Evolutionary conservation across 108 stramenopile species (phyloP).

Genomic region (Pelagomonas calceolata): DNA sequence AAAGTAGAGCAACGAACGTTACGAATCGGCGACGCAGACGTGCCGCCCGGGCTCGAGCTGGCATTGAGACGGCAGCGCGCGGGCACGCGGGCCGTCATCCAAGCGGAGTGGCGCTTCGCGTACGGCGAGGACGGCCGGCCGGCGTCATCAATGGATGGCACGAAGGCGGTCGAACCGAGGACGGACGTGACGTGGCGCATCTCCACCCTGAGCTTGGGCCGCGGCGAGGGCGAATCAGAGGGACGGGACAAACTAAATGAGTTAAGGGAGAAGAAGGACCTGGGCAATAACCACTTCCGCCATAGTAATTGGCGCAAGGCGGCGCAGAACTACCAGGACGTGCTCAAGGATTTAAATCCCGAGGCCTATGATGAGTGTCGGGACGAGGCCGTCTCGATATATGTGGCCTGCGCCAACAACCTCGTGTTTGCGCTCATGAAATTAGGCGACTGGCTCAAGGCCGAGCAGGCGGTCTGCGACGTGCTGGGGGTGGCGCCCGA

Average conservation of each 20-base stretch:
- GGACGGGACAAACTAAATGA: background rate
- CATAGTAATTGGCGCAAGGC: background rate
- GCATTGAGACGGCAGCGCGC: background rate
- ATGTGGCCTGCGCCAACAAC: background rate
- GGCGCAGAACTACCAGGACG: background rate
- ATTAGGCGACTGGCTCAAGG: background rate
- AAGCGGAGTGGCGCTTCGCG: background rate
- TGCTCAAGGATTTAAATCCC: background rate
- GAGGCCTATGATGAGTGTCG: background rate
- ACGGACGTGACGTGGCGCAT: background rate
- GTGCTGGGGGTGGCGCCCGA: background rate
- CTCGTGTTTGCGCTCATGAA: background rate
- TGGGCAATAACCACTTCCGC: background rate
- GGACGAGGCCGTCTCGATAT: background rate
- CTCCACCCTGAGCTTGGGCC: background rate
- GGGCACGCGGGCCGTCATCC: background rate
- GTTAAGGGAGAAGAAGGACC: background rate
- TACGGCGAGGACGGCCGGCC: background rate
- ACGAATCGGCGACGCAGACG: background rate
- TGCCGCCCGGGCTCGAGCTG: background rate
- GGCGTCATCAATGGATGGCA: background rate
- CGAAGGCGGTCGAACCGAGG: background rate
- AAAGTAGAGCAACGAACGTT: background rate
- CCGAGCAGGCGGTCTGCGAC: background rate
- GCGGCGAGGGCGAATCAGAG: background rate